Evolutionary conservation across 352 stramenopile species (phyloP).

Genomic region (Phytophthora rubi): DNA sequence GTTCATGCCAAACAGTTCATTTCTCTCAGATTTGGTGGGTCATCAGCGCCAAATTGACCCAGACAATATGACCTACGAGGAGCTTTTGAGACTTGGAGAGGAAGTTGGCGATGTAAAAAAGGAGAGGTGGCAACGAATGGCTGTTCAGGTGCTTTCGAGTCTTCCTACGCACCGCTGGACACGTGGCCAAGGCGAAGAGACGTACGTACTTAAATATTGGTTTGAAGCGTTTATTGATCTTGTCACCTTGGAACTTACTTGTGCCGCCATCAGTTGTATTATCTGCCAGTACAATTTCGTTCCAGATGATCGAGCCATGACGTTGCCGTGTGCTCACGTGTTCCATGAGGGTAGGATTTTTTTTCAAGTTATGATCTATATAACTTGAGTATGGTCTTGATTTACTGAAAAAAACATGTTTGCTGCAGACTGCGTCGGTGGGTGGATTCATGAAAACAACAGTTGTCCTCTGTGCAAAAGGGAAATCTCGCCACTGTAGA

Average conservation of each 20-base stretch:
- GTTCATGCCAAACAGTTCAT: slow-evolving; percentile 5
- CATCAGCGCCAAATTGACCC: slow-evolving; percentile 58
- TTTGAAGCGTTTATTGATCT: background rate
- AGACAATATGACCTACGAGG: slow-evolving; percentile 85
- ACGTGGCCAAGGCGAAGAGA: slow-evolving; percentile 42
- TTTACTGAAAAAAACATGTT: background rate
- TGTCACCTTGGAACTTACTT: background rate
- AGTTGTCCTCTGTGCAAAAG: slow-evolving; percentile 79
- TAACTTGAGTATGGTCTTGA: background rate
- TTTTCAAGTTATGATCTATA: background rate
- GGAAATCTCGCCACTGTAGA: slow-evolving; percentile 54
- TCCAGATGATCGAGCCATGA: slow-evolving; percentile 61
- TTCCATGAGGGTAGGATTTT: slow-evolving; percentile 68
- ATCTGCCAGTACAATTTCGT: slow-evolving; percentile 77
- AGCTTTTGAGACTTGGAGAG: slow-evolving; percentile 73
- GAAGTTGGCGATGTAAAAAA: slow-evolving; percentile 79
- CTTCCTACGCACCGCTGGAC: slow-evolving; percentile 72
- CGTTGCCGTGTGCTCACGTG: slow-evolving; percentile 75
- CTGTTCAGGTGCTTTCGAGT: slow-evolving; percentile 65
- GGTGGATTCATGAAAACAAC: slow-evolving; percentile 82
- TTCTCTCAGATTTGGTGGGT: slow-evolving; percentile 16
- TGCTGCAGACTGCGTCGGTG: slow-evolving; percentile 61
- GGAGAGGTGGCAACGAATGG: slow-evolving; percentile 70
- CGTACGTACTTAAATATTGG: slow-evolving; percentile 45
- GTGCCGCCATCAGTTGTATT: slow-evolving; percentile 52